Percentiles rank a stretch among this genome's conserved stretches.
Evolutionary conservation across 2,329 filamentous ascomycete species (phyloP).

Genomic region (Botrytis squamosa): DNA sequence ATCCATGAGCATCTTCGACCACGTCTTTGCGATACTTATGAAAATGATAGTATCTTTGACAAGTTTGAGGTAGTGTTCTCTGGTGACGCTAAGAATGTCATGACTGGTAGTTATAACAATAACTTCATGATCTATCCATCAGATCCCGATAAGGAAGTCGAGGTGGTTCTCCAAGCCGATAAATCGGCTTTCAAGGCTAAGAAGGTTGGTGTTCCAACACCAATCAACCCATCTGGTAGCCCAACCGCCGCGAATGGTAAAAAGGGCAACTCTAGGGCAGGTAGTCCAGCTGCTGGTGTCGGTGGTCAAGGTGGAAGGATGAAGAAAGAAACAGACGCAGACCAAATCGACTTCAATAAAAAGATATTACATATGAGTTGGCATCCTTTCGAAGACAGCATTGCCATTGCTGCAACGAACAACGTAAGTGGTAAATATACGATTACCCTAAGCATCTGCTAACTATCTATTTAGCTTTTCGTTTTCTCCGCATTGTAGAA

Average conservation of each 20-base stretch:
- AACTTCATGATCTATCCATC: constrained; percentile 99
- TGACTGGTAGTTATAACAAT: constrained; percentile 99
- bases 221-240: constrained; percentile 82
- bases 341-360: constrained; percentile 99
- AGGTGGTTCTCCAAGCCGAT: constrained; percentile 95
- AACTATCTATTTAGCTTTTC: constrained; percentile 56
- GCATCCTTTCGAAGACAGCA: constrained; percentile 99
- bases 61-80: constrained; percentile 99
- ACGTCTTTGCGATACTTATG: constrained; percentile 94
- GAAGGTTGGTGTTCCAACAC: constrained; percentile 96
- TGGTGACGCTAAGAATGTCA: constrained; percentile 96
- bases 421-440: constrained; percentile 66
- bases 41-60: constrained; percentile 99
- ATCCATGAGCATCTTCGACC: constrained; percentile 97
- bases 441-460: constrained; percentile 24
- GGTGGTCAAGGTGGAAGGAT: constrained; percentile 84
- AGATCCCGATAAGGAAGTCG: constrained; percentile 91
- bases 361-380: constrained; percentile 99
- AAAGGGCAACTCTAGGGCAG: constrained; percentile 84
- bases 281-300: constrained; percentile 75
- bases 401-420: constrained; percentile 98
- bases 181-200: constrained; percentile 99
- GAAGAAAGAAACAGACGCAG: constrained; percentile 98
- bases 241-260: constrained; percentile 71
- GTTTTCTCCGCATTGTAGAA: constrained; percentile 73